Evolutionary conservation across 306 rosid genomes (phyloP), one percentile per base, ranked within the genome.

Genomic region (Ceratonia siliqua): DNA sequence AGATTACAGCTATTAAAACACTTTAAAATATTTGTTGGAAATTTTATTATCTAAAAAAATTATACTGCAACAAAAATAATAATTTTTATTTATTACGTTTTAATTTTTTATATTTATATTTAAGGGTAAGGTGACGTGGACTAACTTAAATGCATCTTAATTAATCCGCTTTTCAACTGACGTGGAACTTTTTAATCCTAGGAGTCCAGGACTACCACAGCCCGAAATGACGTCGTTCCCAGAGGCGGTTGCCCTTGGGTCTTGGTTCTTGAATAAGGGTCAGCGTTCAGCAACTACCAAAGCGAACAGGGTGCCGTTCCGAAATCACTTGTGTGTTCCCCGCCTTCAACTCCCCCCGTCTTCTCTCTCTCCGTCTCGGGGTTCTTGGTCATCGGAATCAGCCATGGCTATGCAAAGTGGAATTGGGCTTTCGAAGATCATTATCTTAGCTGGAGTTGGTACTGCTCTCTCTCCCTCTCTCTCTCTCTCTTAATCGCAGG

Each of bases 321-420:
- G 25, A 61, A 28, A 3, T 15, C n/a, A 4, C 20, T n/a, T 5
- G 7, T 20, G 15, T 33, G 8, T 14, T 22, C 46, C 61, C 57
- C 36, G 10, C 2, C 58, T 24, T 11, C 15, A n/a, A 32, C 42
- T 24, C 35, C 14, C 35, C 5, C 15, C 8, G 32, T 49, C 68
- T 61, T 43, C 53, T 39, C 28, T 53, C 50, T 25, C 17, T 24
- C 5, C 13, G 0, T 49, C 54, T 36, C 24, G 56, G 58, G 75
- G 67, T 77, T 79, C 72, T 33, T 81, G 58, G 48, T 68, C 42
- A 4, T 66, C 49, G 20, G 69, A 38, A 78, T 18, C 28, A 30
- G 87, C 88, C 78, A 90, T 92, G 98, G 96, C 94, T 50, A 62
- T 88, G 88, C 98, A 92, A 67, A 55, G 86, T 22, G 92, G 98